A percentile compares a stretch with the other conserved stretches of the same genome.
phyloP scores from a whole-genome alignment of 2,329 filamentous ascomycete genomes.

The Apiospora sp. region DNA sequence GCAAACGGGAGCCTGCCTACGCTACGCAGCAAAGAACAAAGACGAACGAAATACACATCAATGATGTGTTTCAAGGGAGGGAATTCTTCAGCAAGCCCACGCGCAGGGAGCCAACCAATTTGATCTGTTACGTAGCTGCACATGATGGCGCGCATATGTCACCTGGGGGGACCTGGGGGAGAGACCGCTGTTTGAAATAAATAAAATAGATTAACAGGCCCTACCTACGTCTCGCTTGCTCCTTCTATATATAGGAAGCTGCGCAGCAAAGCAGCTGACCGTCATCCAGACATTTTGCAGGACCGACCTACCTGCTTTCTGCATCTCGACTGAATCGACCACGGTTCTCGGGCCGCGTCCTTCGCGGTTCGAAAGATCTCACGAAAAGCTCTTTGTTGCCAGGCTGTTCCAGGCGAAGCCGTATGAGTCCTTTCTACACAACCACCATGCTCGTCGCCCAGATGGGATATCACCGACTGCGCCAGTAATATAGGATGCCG shows the following conservation, averaged over 20 bases:
- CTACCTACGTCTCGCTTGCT: neutral
- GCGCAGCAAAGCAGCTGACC: neutral
- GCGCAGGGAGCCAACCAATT: neutral
- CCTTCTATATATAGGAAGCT: neutral
- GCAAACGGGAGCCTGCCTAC: constrained; percentile 5
- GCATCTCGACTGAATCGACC: neutral
- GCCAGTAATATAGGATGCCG: neutral
- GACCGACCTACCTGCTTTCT: neutral
- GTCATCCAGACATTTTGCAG: neutral
- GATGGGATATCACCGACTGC: neutral
- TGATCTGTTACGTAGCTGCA: neutral
- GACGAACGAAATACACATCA: neutral
- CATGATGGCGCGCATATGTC: neutral
- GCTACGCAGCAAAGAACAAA: neutral
- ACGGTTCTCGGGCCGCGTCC: neutral
- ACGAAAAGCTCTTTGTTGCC: neutral
- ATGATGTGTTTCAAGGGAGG: neutral
- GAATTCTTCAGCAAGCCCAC: neutral
- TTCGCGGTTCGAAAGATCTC: neutral
- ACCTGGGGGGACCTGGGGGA: neutral
- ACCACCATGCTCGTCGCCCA: neutral
- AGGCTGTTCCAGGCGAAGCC: neutral
- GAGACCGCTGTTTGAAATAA: neutral
- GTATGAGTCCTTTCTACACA: neutral
- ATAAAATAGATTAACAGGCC: neutral